Evolutionary conservation across 169 alveolate genomes (phyloP), one percentile per base, ranked within the genome.

Genomic region (Babesia divergens): DNA sequence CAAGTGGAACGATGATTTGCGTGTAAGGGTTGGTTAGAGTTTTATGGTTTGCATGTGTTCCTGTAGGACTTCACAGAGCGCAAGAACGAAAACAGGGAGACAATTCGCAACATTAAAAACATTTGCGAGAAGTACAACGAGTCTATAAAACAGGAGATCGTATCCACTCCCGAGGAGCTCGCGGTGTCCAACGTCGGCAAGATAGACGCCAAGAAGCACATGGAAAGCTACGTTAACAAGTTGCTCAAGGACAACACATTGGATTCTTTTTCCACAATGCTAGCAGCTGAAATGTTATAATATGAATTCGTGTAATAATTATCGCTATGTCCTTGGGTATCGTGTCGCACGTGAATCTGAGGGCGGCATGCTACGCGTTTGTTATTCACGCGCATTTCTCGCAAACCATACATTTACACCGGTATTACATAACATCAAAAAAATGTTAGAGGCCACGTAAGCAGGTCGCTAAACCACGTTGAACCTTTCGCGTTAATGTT

Each of bases 1-100:
- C 69, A 92, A 89, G 37, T 98, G 99, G 99, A 91, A 87, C 64
- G 93, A 96, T 20, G 98, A 97, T 49, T 94, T 98, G 43, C 92
- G 90, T 42, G 71, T 91, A n/a, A 64, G 90, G 85, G 96, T 89
- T n/a, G 38, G 65, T 65, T 9, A 42, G 37, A 43, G 68, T n/a
- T n/a, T n/a, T n/a, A n/a, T n/a, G n/a, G n/a, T n/a, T n/a, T n/a
- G 66, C 53, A 2, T 47, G 58, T 51, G 56, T 54, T 24, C 18
- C 43, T 59, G n/a, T 58, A 83, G 74, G 76, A 65, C 40, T 67
- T 89, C 62, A 29, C 64, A 53, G 54, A 44, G 50, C 55, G 84
- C 34, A 34, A 54, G 18, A 6, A 83, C 44, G 91, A 89, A 52
- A 94, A 93, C 77, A 85, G 86, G 53, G 92, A 82, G 60, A 83